A percentile compares a stretch with the other conserved stretches of the same genome.
phyloP scores from a whole-genome alignment of 2,329 filamentous ascomycete genomes.

The Xylariomycetidae sp. region DNA sequence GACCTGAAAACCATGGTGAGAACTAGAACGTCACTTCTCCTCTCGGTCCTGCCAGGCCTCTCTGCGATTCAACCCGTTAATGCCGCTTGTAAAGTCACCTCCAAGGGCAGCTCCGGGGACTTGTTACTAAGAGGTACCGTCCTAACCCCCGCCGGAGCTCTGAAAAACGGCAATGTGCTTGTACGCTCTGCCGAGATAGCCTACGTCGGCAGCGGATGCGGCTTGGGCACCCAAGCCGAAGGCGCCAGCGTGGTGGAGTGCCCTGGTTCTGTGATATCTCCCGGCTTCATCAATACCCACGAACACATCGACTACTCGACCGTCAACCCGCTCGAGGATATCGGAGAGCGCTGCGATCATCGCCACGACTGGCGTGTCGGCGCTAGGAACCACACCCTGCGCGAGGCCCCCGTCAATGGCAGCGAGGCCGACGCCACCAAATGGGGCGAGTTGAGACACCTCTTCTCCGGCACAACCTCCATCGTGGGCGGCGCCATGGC shows the following conservation, averaged over 20 bases:
- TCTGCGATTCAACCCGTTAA: too few species aligned
- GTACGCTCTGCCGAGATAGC: constrained; percentile 20
- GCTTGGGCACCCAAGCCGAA: neutral
- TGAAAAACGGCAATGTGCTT: constrained; percentile 17
- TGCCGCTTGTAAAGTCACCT: constrained; percentile 10
- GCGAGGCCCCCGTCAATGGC: constrained; percentile 16
- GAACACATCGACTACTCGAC: constrained; percentile 25
- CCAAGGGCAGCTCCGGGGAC: constrained; percentile 9
- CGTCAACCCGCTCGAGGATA: constrained; percentile 17
- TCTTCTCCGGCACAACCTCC: constrained; percentile 26
- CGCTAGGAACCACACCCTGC: constrained; percentile 15
- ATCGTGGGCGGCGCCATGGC: constrained; percentile 23
- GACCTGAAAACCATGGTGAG: too few species aligned
- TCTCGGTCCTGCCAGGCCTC: too few species aligned
- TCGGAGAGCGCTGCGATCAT: constrained; percentile 17
- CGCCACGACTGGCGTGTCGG: constrained; percentile 27
- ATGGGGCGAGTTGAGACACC: constrained; percentile 25
- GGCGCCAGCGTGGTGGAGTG: constrained; percentile 19
- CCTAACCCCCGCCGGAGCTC: constrained; percentile 27
- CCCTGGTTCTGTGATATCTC: constrained; percentile 20
- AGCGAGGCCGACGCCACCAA: constrained; percentile 13
- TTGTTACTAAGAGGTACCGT: constrained; percentile 36
- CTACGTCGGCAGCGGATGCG: constrained; percentile 12
- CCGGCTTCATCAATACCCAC: constrained; percentile 26
- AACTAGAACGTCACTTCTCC: too few species aligned